Conservation (phyloP, 345 rosid genomes). For the Capsella bursapastoris region DNA sequence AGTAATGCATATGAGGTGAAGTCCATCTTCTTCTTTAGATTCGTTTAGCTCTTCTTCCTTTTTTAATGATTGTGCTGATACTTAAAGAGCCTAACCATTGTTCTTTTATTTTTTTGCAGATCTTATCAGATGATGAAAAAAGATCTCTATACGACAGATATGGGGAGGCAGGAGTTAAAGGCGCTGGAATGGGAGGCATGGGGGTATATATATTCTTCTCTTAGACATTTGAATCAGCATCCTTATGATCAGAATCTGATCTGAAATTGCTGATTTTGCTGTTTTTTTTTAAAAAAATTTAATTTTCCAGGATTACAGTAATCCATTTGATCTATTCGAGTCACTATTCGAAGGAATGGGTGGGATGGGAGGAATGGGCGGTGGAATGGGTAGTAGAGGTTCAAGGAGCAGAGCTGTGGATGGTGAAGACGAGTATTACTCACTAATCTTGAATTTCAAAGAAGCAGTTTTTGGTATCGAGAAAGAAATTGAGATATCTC, state of each 20-base stretch:
- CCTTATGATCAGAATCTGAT: neutral
- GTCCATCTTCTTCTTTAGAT: conserved; percentile 33
- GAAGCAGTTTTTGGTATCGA: conserved; percentile 96
- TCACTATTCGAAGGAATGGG: conserved; percentile 92
- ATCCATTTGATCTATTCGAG: conserved; percentile 94
- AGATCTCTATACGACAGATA: conserved; percentile 91
- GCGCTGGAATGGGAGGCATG: conserved; percentile 89
- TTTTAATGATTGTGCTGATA: neutral
- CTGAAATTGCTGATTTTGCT: neutral
- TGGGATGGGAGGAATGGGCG: conserved; percentile 76
- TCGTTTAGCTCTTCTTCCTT: neutral
- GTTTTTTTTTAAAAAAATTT: too few species aligned
- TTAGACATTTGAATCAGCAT: conserved; percentile 15
- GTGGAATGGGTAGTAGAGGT: conserved; percentile 74
- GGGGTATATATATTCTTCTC: conserved; percentile 59
- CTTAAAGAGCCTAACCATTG: conserved; percentile 14
- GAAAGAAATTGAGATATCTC: conserved; percentile 90
- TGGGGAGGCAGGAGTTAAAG: conserved; percentile 97
- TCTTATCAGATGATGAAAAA: conserved; percentile 94
- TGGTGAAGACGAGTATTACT: conserved; percentile 93
- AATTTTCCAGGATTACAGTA: conserved; percentile 83
- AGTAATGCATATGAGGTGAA: conserved; percentile 97
- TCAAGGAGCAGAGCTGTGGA: conserved; percentile 82
- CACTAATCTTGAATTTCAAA: conserved; percentile 74
- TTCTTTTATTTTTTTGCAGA: conserved; percentile 51